Evolutionary conservation across 306 rosid species (phyloP).

Genomic region (Dryas drummondii): DNA sequence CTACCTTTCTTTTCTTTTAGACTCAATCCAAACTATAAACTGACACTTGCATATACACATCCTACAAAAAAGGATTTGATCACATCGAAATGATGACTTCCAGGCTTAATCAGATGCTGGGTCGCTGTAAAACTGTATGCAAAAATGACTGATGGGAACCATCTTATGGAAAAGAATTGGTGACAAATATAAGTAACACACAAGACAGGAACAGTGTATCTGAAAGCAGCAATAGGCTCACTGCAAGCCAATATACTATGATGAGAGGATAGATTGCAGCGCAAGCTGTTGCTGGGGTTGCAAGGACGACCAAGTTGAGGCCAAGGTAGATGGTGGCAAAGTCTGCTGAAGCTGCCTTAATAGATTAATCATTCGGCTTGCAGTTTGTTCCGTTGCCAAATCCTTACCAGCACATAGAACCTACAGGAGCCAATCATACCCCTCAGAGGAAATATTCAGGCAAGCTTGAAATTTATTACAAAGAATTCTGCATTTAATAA

Average conservation of each 20-base stretch:
- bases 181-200: slow-evolving; percentile 51
- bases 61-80: slow-evolving; percentile 39
- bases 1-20: slow-evolving; percentile 35
- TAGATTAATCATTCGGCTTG: slow-evolving; percentile 74
- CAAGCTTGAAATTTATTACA: neutral
- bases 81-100: slow-evolving; percentile 54
- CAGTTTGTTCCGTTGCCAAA: slow-evolving; percentile 88
- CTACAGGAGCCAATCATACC: slow-evolving; percentile 36
- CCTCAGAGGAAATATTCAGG: slow-evolving; percentile 18
- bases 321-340: slow-evolving; percentile 78
- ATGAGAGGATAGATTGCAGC: slow-evolving; percentile 78
- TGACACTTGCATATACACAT: slow-evolving; percentile 65
- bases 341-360: slow-evolving; percentile 94
- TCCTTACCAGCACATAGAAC: slow-evolving; percentile 93
- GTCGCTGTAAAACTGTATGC: slow-evolving; percentile 50
- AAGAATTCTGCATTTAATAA: neutral
- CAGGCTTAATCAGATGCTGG: slow-evolving; percentile 50
- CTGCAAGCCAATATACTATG: slow-evolving; percentile 48
- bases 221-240: slow-evolving; percentile 33
- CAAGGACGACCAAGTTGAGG: slow-evolving; percentile 97
- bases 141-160: slow-evolving; percentile 64
- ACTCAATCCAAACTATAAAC: slow-evolving; percentile 49
- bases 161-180: slow-evolving; percentile 77
- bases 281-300: slow-evolving; percentile 98
- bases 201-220: slow-evolving; percentile 34